These are phyloP conservation scores for Letharia lupina DNA, from an alignment of 495 filamentous ascomycete genomes.

Conservation along the genomic window DNA sequence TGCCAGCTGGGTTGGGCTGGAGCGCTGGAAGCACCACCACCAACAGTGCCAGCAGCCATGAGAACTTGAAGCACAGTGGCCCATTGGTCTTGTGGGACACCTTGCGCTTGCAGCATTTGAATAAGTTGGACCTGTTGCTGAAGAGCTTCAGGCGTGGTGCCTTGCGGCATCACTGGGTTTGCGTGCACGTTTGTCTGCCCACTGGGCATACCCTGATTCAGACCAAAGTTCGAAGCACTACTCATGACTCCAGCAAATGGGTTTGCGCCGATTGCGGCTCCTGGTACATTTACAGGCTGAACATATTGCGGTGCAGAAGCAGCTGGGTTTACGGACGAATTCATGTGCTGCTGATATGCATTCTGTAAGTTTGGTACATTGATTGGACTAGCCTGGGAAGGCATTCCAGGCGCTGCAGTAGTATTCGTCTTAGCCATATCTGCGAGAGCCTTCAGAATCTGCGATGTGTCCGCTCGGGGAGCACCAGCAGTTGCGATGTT, in stretches of 20 bases:
- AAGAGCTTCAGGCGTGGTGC: conserved; percentile 32
- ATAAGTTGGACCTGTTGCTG: conserved; percentile 59
- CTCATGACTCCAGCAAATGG: conserved; percentile 40
- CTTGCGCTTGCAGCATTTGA: conserved; percentile 49
- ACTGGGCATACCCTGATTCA: conserved; percentile 19
- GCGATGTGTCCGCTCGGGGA: conserved; percentile 52
- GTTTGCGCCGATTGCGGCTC: conserved; percentile 42
- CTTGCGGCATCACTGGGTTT: conserved; percentile 31
- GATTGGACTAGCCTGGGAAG: conserved; percentile 44
- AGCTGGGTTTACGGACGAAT: conserved; percentile 41
- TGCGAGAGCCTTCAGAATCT: conserved; percentile 73
- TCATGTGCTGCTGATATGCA: conserved; percentile 35
- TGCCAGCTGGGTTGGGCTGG: conserved; percentile 26
- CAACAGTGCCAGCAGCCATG: conserved; percentile 27
- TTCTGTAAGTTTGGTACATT: conserved; percentile 48
- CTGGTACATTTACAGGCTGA: conserved; percentile 55
- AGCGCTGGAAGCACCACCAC: conserved; percentile 27
- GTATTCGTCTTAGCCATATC: conserved; percentile 80
- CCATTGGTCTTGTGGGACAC: conserved; percentile 56
- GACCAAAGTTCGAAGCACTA: conserved; percentile 27
- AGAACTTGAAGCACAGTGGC: conserved; percentile 44
- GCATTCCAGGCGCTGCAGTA: conserved; percentile 43
- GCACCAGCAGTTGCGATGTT: conserved; percentile 33
- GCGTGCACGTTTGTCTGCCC: conserved; percentile 23
- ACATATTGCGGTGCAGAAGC: conserved; percentile 35